phyloP scores from a whole-genome alignment of 768 basidiomycete genomes.

The Gloeopeniophorella convolvens region DNA sequence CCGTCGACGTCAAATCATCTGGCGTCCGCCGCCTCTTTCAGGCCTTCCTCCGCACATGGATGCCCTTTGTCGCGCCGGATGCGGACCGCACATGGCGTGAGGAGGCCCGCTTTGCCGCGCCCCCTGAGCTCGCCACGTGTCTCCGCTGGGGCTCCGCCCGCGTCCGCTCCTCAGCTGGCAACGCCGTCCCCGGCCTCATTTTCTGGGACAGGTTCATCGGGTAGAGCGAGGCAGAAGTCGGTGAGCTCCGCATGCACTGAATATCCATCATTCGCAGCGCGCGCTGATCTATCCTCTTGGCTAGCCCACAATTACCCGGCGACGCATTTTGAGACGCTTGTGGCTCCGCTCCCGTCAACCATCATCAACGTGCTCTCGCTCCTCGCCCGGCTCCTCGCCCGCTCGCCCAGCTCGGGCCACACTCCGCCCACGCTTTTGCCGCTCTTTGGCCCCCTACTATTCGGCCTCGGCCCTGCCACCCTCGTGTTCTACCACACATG shows the following conservation, averaged over 20 bases:
- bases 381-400: slow-evolving; percentile 71
- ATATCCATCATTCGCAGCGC: no score
- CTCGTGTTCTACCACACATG: slow-evolving; percentile 49
- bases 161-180: slow-evolving; percentile 59
- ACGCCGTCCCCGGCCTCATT: slow-evolving; percentile 72
- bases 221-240: no score
- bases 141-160: slow-evolving; percentile 87
- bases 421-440: slow-evolving; percentile 86
- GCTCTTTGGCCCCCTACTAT: slow-evolving; percentile 83
- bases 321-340: slow-evolving; percentile 63
- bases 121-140: slow-evolving; percentile 85
- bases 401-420: slow-evolving; percentile 81
- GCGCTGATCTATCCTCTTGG: no score
- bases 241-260: no score
- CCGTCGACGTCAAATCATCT: slow-evolving; percentile 72
- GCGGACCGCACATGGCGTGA: slow-evolving; percentile 60
- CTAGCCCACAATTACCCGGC: slow-evolving; percentile 61
- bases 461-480: slow-evolving; percentile 59
- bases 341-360: slow-evolving; percentile 50
- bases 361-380: slow-evolving; percentile 67
- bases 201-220: slow-evolving; percentile 77
- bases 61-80: slow-evolving; percentile 22
- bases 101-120: slow-evolving; percentile 76
- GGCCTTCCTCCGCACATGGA: slow-evolving; percentile 63
- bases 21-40: slow-evolving; percentile 70